phyloP scores from a whole-genome alignment of 1,139 yeast species.

The Yamadazyma oceani region DNA sequence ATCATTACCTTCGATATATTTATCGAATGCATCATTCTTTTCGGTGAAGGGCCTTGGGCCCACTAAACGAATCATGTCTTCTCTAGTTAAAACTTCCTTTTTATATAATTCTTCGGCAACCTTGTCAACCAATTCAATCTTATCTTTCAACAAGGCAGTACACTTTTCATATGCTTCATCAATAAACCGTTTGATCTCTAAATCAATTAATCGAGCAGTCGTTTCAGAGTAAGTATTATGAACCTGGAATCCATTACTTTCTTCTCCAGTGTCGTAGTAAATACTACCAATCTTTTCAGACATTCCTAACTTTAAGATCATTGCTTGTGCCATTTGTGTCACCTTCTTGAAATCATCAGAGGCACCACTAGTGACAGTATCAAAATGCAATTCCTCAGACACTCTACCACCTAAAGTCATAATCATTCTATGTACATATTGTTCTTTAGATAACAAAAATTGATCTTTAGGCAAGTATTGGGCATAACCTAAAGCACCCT shows the following conservation, averaged over 20 bases:
- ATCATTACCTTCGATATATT: conserved; percentile 57
- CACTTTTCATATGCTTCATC: conserved; percentile 55
- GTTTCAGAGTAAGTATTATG: conserved; percentile 71
- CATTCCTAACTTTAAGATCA: conserved; percentile 80
- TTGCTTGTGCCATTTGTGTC: conserved; percentile 72
- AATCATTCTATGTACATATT: conserved; percentile 70
- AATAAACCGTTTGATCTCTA: conserved; percentile 63
- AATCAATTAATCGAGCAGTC: conserved; percentile 65
- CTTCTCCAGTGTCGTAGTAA: conserved; percentile 46
- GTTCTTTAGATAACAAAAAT: conserved; percentile 63
- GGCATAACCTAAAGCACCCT: conserved; percentile 82
- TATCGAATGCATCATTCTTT: conserved; percentile 78
- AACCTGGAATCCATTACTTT: conserved; percentile 49
- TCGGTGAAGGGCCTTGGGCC: conserved; percentile 81
- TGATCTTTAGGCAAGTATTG: conserved; percentile 80
- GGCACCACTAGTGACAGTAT: conserved; percentile 80
- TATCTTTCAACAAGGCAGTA: conserved; percentile 53
- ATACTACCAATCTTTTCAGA: conserved; percentile 66
- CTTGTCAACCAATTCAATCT: conserved; percentile 59
- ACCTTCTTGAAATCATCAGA: conserved; percentile 80
- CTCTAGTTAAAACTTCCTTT: conserved; percentile 77
- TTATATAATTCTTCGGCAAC: conserved; percentile 67
- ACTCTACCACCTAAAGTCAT: conserved; percentile 84
- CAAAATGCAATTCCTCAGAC: conserved; percentile 73
- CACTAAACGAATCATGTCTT: conserved; percentile 71